Conservation (phyloP, 2,329 filamentous ascomycete genomes). For the Polytolypa hystricis region DNA sequence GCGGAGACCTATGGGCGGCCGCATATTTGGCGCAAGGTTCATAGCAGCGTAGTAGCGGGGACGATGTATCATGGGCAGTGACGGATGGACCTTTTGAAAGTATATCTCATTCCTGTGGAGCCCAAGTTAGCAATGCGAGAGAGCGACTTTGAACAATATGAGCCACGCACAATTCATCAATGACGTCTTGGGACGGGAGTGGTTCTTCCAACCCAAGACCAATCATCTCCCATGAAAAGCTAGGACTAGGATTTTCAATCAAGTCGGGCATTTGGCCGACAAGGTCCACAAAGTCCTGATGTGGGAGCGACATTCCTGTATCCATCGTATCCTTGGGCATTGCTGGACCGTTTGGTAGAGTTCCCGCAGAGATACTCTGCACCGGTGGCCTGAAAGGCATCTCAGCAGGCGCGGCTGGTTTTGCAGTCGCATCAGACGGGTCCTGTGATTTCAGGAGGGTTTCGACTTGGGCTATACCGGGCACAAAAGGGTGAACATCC, state of each 20-base stretch:
- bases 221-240: slow-evolving; percentile 76
- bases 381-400: neutral
- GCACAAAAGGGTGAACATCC: neutral
- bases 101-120: slow-evolving; percentile 61
- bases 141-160: neutral
- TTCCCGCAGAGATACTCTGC: neutral
- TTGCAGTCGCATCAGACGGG: slow-evolving; percentile 14
- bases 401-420: slow-evolving; percentile 15
- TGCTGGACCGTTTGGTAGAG: neutral
- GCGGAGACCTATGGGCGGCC: slow-evolving; percentile 75
- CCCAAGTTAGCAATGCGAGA: slow-evolving; percentile 12
- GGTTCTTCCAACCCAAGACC: slow-evolving; percentile 71
- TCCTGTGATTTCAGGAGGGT: slow-evolving; percentile 77
- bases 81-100: slow-evolving; percentile 82
- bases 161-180: slow-evolving; percentile 63
- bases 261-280: slow-evolving; percentile 15
- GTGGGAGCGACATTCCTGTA: slow-evolving; percentile 1
- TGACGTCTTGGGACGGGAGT: slow-evolving; percentile 64
- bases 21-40: slow-evolving; percentile 74
- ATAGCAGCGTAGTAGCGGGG: slow-evolving; percentile 79
- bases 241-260: slow-evolving; percentile 15
- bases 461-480: slow-evolving; percentile 70
- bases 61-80: slow-evolving; percentile 78
- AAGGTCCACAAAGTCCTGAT: too few species aligned
- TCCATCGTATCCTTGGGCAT: neutral